A percentile compares a stretch with the other conserved stretches of the same genome.
Evolutionary conservation across 345 rosid species (phyloP).

Genomic region (Ailanthus altissimus): DNA sequence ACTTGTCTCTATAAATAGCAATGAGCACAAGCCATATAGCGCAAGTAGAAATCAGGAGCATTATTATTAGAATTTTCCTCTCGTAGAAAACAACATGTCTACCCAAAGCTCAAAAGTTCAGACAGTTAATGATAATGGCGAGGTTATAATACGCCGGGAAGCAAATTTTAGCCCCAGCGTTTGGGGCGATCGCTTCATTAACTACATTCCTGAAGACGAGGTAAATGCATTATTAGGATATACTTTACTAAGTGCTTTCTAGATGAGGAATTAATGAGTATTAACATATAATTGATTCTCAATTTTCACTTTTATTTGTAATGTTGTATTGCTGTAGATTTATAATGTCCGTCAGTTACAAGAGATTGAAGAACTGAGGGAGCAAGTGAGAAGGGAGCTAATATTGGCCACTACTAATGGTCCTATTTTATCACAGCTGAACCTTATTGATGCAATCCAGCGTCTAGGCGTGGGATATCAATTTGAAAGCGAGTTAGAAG

Average conservation of each 20-base stretch:
- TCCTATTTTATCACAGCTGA: not conserved
- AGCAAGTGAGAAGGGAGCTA: not conserved
- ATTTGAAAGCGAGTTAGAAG: not conserved
- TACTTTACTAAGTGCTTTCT: not conserved
- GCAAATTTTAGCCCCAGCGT: not conserved
- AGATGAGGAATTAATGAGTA: not conserved
- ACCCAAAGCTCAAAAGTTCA: not conserved
- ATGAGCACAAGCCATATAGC: too few relatives aligned
- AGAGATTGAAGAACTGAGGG: not conserved
- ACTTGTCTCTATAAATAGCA: too few relatives aligned
- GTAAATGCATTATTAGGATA: not conserved
- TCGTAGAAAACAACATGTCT: not conserved
- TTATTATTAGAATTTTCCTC: not conserved
- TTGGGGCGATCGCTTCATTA: constrained; percentile 4
- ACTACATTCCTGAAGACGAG: not conserved
- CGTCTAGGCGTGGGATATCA: not conserved
- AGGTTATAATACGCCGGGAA: not conserved
- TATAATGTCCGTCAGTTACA: not conserved
- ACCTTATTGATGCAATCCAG: constrained; percentile 2
- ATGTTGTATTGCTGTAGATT: not conserved
- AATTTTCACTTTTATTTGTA: not conserved
- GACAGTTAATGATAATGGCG: not conserved
- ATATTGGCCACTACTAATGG: not conserved
- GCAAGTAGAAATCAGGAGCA: too few relatives aligned
- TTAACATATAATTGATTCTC: not conserved